A percentile compares a stretch with the other conserved stretches of the same genome.
phyloP scores from a whole-genome alignment of 345 rosid genomes.

The Reutealis trisperma region DNA sequence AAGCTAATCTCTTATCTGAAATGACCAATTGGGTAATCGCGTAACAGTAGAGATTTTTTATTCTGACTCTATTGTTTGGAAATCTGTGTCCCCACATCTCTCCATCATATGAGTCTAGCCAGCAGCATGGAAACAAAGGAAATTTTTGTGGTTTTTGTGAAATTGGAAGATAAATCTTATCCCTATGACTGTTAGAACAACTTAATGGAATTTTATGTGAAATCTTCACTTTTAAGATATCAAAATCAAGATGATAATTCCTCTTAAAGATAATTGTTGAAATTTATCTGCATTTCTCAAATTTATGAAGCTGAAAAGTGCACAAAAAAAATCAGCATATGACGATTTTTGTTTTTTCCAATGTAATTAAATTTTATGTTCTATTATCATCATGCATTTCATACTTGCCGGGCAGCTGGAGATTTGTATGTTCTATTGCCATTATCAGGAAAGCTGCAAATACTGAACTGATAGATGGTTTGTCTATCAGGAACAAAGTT shows the following conservation, averaged over 20 bases:
- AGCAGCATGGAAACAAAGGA: not conserved
- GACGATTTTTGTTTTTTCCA: not conserved
- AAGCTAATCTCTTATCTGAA: not conserved
- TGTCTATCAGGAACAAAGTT: not conserved
- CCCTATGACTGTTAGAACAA: too few relatives aligned
- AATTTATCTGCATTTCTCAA: not conserved
- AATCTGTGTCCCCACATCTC: not conserved
- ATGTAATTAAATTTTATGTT: not conserved
- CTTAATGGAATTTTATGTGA: not conserved
- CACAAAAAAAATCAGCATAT: not conserved
- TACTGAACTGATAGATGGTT: not conserved
- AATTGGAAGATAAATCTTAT: not conserved
- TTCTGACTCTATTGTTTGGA: not conserved
- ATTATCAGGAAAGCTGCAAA: not conserved
- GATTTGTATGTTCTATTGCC: not conserved
- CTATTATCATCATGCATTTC: not conserved
- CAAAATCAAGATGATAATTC: not conserved
- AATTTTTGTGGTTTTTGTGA: not conserved
- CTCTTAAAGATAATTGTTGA: not conserved
- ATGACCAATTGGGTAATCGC: not conserved
- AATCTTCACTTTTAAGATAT: not conserved
- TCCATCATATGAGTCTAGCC: not conserved
- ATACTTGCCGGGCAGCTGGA: not conserved
- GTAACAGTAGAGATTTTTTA: too few relatives aligned
- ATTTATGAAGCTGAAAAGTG: not conserved